Base-by-base conservation (phyloP, 352 stramenopile species). In the Globisporangium alternatum region DNA sequence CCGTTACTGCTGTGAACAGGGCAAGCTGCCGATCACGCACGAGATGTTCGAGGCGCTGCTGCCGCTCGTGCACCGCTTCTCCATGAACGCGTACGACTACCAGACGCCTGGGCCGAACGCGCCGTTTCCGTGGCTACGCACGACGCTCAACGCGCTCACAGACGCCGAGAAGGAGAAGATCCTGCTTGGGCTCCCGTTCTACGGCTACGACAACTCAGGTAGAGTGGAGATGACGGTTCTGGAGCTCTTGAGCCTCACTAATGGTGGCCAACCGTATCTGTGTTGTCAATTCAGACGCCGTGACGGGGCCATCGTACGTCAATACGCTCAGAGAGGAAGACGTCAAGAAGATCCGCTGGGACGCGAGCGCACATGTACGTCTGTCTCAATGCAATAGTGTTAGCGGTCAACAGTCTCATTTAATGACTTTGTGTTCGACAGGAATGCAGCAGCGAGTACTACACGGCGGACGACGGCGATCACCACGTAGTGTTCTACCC, bases 71-170 rank as follows among this genome's bases (percentile, higher is more conserved):
- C 81, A 94, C 52, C 83, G 85, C 9, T 92, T 92, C 60, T 89
- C 83, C 22, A 81, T 94, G 74, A 94, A 94, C 64, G 85, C 85
- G 39, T 94, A 94, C 66, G 85, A 94, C 59, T 88, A 80, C 65
- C 74, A 75, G 48, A 55, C 56, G 1, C 83, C 78, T 13, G 85
- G 85, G 0, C 85, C 85, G 6, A 94, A 90, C 59, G 81, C 85
- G 2, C 85, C 85, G 39, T 73, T 86, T 37, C 66, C 69, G 19
- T 94, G 85, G 85, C 66, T 94, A n/a, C 63, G 84, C 37, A 67
- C 63, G 48, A 92, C 83, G 17, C 56, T 94, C 17, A 41, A 78
- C 22, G 77, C 77, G 19, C 70, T 94, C 55, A 74, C 65, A 0
- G 60, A 68, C 0, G 60, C 78, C 31, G 75, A 90, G 56, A 67